A percentile compares a stretch with the other conserved stretches of the same genome.
phyloP scores from a whole-genome alignment of 768 basidiomycete species.

The Coprinopsis sp. region DNA sequence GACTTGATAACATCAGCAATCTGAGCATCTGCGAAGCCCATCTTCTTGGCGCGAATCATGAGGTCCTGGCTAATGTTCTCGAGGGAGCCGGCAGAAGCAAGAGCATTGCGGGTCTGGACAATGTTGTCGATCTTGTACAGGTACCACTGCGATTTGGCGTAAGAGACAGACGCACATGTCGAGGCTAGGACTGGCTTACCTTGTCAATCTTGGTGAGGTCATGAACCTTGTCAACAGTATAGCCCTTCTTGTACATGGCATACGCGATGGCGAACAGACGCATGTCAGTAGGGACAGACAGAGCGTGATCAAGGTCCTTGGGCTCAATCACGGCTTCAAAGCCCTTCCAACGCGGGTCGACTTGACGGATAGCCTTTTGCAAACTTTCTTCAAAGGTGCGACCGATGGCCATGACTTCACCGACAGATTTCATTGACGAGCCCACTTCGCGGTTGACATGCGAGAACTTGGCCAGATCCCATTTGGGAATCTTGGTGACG shows the following conservation, averaged over 20 bases:
- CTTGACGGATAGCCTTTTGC: slow-evolving; percentile 97
- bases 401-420: slow-evolving; percentile 99
- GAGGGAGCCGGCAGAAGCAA: slow-evolving; percentile 68
- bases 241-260: slow-evolving; percentile 92
- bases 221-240: slow-evolving; percentile 85
- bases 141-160: slow-evolving; percentile 67
- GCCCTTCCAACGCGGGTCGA: slow-evolving; percentile 94
- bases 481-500: slow-evolving; percentile 99
- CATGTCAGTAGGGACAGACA: slow-evolving; percentile 88
- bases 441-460: slow-evolving; percentile 94
- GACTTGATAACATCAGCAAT: slow-evolving; percentile 77
- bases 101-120: slow-evolving; percentile 74
- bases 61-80: slow-evolving; percentile 68
- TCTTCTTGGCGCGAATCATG: slow-evolving; percentile 83
- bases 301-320: slow-evolving; percentile 76
- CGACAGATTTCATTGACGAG: slow-evolving; percentile 98
- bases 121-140: slow-evolving; percentile 99
- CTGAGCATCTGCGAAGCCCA: slow-evolving; percentile 94
- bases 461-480: slow-evolving; percentile 98
- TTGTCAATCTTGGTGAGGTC: slow-evolving; percentile 98
- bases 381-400: slow-evolving; percentile 98
- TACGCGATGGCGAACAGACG: slow-evolving; percentile 96
- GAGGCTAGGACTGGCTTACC: no score
- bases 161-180: not conserved
- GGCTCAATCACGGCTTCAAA: slow-evolving; percentile 93